phyloP scores from a whole-genome alignment of 202 grass and related monocot genomes.

The Dendrocalamus latiflorus region DNA sequence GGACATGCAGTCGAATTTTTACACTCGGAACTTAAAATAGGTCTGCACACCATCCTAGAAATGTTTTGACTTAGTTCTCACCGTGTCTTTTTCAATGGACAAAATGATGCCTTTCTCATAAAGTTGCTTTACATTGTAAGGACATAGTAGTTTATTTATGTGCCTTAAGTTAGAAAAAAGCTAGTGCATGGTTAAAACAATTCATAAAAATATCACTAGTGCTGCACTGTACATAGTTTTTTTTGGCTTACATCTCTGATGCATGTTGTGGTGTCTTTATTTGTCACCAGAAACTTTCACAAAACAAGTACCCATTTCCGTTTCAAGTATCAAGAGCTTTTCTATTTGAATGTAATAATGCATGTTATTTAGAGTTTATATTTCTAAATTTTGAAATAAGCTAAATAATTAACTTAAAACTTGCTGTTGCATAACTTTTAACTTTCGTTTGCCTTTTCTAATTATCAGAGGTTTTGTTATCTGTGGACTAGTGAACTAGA shows the following conservation, averaged over 20 bases:
- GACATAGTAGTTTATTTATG: background rate
- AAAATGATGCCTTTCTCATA: background rate
- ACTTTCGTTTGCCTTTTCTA: no score
- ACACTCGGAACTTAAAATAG: no score
- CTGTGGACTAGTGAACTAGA: background rate
- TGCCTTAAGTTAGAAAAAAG: background rate
- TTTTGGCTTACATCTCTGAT: background rate
- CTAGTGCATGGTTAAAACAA: background rate
- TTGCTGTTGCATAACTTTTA: no score
- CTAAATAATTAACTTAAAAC: background rate
- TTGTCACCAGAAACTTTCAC: background rate
- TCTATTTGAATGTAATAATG: background rate
- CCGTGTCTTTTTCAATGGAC: background rate
- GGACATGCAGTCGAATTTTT: no score
- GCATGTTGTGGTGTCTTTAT: background rate
- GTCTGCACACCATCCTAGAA: no score
- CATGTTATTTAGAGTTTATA: background rate
- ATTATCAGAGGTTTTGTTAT: background rate
- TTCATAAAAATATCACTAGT: background rate
- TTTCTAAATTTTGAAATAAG: background rate
- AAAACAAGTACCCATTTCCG: background rate
- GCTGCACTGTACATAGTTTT: background rate
- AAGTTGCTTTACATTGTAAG: background rate
- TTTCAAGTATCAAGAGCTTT: background rate
- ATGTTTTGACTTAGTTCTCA: background rate